phyloP scores from a whole-genome alignment of 2,329 filamentous ascomycete species.

The Aspergillus caelatus region DNA sequence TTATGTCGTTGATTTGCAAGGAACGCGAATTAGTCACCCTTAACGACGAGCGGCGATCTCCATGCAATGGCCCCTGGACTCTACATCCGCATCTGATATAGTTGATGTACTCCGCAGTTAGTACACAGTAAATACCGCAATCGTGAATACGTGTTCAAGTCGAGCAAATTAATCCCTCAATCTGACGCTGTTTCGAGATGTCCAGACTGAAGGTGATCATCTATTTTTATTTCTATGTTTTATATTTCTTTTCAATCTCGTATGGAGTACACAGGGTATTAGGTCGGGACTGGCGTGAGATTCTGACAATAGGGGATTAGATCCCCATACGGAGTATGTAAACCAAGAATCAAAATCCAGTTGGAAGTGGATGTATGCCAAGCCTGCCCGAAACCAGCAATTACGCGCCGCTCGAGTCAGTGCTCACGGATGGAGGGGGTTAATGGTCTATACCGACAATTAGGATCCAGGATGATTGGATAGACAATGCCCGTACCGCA shows the following conservation, averaged over 20 bases:
- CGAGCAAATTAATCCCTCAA: background rate
- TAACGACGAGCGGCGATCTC: background rate
- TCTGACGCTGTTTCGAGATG: background rate
- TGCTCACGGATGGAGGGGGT: background rate
- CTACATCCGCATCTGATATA: background rate
- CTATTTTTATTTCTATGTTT: background rate
- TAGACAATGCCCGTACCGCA: background rate
- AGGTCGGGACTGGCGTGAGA: background rate
- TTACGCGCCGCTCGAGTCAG: background rate
- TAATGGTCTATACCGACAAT: background rate
- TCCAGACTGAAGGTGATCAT: background rate
- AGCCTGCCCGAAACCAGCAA: background rate
- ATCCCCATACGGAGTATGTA: conserved; percentile 3
- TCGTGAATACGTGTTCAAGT: background rate
- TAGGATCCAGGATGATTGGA: background rate
- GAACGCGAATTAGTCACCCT: background rate
- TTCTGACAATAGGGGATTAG: conserved; percentile 1
- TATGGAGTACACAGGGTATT: background rate
- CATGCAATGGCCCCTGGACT: background rate
- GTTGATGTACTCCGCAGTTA: background rate
- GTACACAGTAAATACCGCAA: background rate
- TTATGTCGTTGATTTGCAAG: background rate
- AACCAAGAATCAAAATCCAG: conserved; percentile 4
- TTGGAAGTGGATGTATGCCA: conserved; percentile 2
- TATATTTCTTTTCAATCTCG: background rate